Percentiles rank a stretch among this genome's conserved stretches.
phyloP scores from a whole-genome alignment of 2,329 filamentous ascomycete species.

The Fusarium sp. region DNA sequence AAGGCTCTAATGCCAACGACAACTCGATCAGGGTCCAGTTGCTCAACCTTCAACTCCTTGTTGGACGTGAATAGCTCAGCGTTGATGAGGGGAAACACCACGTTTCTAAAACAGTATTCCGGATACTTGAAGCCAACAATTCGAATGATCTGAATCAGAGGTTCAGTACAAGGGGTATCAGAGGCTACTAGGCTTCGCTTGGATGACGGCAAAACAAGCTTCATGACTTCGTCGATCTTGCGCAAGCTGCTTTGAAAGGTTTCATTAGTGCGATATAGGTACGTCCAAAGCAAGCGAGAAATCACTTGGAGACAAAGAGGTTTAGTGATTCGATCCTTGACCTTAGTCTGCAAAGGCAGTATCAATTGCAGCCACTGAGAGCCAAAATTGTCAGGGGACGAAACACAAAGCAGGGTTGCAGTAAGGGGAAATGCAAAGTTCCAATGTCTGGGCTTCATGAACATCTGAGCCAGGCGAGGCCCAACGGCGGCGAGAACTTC shows the following conservation, averaged over 20 bases:
- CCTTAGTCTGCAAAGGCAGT: slow-evolving; percentile 80
- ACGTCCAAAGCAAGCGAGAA: slow-evolving; percentile 93
- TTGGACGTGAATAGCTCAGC: slow-evolving; percentile 86
- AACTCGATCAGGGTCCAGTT: slow-evolving; percentile 95
- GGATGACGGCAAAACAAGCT: slow-evolving; percentile 84
- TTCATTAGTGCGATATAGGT: slow-evolving; percentile 88
- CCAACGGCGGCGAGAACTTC: slow-evolving; percentile 86
- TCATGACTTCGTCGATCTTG: slow-evolving; percentile 92
- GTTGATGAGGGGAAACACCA: slow-evolving; percentile 96
- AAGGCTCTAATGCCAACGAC: slow-evolving; percentile 98
- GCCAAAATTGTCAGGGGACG: slow-evolving; percentile 85
- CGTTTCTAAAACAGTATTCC: slow-evolving; percentile 90
- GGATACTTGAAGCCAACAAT: slow-evolving; percentile 95
- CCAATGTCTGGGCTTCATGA: slow-evolving; percentile 95
- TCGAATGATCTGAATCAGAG: slow-evolving; percentile 92
- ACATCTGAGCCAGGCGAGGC: slow-evolving; percentile 84
- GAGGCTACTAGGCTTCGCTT: slow-evolving; percentile 86
- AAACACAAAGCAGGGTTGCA: slow-evolving; percentile 88
- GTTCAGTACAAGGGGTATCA: slow-evolving; percentile 87
- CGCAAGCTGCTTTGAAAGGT: slow-evolving; percentile 75
- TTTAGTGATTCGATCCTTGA: slow-evolving; percentile 86
- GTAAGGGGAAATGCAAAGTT: slow-evolving; percentile 88
- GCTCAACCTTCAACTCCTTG: slow-evolving; percentile 87
- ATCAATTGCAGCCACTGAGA: slow-evolving; percentile 90
- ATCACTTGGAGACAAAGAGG: slow-evolving; percentile 89